Base-by-base conservation (phyloP, 2,329 filamentous ascomycete species). In the Mycosphaerella arachidis region DNA sequence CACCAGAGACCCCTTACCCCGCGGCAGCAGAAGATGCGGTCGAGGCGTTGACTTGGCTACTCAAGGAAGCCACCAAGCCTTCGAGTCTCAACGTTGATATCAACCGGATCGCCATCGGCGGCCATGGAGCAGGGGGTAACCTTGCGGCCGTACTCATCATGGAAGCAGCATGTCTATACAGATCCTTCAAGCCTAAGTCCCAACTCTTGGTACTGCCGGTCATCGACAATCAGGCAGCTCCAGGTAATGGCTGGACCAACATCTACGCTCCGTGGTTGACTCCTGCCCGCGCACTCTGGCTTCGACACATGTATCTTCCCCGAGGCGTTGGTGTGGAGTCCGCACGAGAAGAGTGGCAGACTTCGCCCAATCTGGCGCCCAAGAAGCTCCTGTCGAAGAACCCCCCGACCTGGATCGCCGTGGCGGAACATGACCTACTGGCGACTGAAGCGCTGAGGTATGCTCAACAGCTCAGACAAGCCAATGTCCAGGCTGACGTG, bases 1-100 rank as follows among this genome's bases (percentile, higher is more conserved):
- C 78, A 1, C 79, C 79, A 0, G 76, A 81, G 57, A 62, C 77
- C 63, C 72, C 73, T 7, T 82, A 80, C 63, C 79, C 79, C 2
- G 72, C 72, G 2, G 73, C 76, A 24, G 70, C 75, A 16, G 68
- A 77, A 52, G 78, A 81, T 65, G 72, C 73, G 16, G 78, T 75
- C 70, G 78, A 80, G 67, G 74, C 75, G 4, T 63, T 81, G 57
- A 67, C 76, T 67, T 80, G 76, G 76, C 54, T 66, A 4, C 56
- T 63, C 43, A 62, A 63, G 43, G 53, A 61, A 31, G 64, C 62
- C 43, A 57, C 55, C 4, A 58, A 55, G 30, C 56, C 58, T 1
- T 55, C 59, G 6, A 53, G 48, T 37, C 62, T 64, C 20, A 59
- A 55, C 10, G 20, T 66, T 27, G 64, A 66, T 35, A 46, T 60